Evolutionary conservation across 306 rosid species (phyloP).

Genomic region (Oemleria cerasiformis): DNA sequence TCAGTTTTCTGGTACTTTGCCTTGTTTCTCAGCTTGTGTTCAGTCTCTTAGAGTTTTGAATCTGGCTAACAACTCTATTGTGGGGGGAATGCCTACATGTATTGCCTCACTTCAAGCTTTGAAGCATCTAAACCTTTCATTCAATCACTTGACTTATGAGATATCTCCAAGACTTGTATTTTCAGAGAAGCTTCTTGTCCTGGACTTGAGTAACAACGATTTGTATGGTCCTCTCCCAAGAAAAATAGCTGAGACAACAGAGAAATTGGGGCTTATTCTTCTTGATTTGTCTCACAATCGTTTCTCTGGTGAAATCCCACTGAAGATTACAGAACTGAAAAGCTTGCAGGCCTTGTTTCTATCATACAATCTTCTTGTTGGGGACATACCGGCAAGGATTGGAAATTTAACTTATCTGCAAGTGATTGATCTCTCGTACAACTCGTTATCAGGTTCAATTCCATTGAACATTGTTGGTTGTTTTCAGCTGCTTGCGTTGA

Average conservation of each 20-base stretch:
- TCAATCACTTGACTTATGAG: slow-evolving; percentile 67
- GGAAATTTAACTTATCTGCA: slow-evolving; percentile 94
- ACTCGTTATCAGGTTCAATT: slow-evolving; percentile 78
- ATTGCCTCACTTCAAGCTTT: slow-evolving; percentile 69
- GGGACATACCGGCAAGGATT: slow-evolving; percentile 88
- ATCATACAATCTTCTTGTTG: slow-evolving; percentile 82
- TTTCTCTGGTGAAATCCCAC: slow-evolving; percentile 82
- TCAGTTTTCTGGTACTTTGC: slow-evolving; percentile 81
- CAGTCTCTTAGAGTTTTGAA: slow-evolving; percentile 62
- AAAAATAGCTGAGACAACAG: slow-evolving; percentile 75
- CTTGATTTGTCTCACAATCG: slow-evolving; percentile 92
- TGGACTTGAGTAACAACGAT: slow-evolving; percentile 90
- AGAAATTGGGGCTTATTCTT: slow-evolving; percentile 84
- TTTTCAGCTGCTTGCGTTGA: slow-evolving; percentile 91
- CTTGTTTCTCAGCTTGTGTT: slow-evolving; percentile 77
- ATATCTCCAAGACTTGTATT: slow-evolving; percentile 82
- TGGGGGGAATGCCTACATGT: slow-evolving; percentile 87
- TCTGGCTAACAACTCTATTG: slow-evolving; percentile 74
- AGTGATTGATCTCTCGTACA: slow-evolving; percentile 94
- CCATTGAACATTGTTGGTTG: slow-evolving; percentile 94
- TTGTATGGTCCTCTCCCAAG: slow-evolving; percentile 80
- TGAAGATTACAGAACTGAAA: slow-evolving; percentile 86
- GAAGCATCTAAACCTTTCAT: slow-evolving; percentile 75
- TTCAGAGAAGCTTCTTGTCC: slow-evolving; percentile 78
- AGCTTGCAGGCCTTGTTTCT: slow-evolving; percentile 97